Evolutionary conservation across 768 basidiomycete genomes (phyloP).

Genomic region (Mycena maculata): DNA sequence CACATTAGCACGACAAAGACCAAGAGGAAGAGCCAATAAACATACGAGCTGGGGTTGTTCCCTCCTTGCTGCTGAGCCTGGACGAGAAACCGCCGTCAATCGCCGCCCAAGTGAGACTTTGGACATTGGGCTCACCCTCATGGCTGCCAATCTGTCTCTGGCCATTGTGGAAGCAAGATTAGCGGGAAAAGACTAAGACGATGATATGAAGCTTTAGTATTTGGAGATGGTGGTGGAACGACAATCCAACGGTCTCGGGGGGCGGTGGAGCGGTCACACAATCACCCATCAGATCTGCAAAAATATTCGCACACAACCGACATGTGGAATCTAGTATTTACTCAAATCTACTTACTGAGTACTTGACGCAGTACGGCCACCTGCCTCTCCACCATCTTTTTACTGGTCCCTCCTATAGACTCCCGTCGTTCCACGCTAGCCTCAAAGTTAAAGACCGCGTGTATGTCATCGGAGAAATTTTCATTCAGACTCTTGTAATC

Average conservation of each 20-base stretch:
- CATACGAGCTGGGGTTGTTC: slow-evolving; percentile 60
- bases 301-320: too few species aligned
- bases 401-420: slow-evolving; percentile 93
- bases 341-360: slow-evolving; percentile 50
- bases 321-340: too few species aligned
- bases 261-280: slow-evolving; percentile 12
- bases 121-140: slow-evolving; percentile 68
- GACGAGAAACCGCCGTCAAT: slow-evolving; percentile 28
- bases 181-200: slow-evolving; percentile 24
- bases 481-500: slow-evolving; percentile 83
- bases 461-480: slow-evolving; percentile 86
- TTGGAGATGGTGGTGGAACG: slow-evolving; percentile 25
- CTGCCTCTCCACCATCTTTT: slow-evolving; percentile 86
- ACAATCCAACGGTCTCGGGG: neutral
- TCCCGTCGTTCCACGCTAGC: slow-evolving; percentile 92
- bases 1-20: slow-evolving; percentile 23
- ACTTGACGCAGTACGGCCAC: slow-evolving; percentile 78
- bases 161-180: slow-evolving; percentile 65
- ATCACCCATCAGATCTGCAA: neutral
- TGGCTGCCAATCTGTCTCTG: slow-evolving; percentile 90
- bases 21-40: slow-evolving; percentile 27
- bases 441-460: slow-evolving; percentile 93
- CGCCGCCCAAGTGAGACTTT: neutral
- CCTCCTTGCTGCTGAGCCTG: slow-evolving; percentile 80
- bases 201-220: slow-evolving; percentile 35